Conservation (phyloP, 768 basidiomycete species). For the Jaapia argillacea region DNA sequence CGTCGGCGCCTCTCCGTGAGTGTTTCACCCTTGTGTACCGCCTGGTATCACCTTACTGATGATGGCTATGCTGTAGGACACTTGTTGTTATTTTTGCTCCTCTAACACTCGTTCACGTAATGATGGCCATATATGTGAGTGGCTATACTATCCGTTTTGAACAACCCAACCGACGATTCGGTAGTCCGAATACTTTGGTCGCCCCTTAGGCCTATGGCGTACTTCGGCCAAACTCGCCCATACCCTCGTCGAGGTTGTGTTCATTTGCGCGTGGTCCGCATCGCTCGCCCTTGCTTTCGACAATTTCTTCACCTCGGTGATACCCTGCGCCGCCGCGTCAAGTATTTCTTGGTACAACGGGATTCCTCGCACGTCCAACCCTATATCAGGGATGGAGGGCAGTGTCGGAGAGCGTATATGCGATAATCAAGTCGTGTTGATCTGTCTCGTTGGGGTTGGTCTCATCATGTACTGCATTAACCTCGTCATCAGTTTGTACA, state of each 20-base stretch:
- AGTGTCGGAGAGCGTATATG: constrained; percentile 53
- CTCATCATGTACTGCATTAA: constrained; percentile 77
- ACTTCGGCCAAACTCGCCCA: constrained; percentile 82
- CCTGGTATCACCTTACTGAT: neutral
- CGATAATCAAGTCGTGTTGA: constrained; percentile 65
- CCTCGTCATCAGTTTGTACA: constrained; percentile 74
- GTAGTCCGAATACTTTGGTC: constrained; percentile 88
- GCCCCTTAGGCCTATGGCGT: constrained; percentile 86
- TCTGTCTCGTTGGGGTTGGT: constrained; percentile 68
- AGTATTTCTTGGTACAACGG: constrained; percentile 67
- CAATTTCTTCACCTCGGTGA: constrained; percentile 82
- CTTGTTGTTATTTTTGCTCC: constrained; percentile 83
- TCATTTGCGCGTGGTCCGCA: constrained; percentile 92
- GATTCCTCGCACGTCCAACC: constrained; percentile 36
- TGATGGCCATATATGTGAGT: constrained; percentile 77
- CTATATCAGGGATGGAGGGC: constrained; percentile 32
- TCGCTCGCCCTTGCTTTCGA: constrained; percentile 83
- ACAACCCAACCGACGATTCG: constrained; percentile 10
- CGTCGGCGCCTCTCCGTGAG: constrained; percentile 76
- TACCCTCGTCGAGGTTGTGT: constrained; percentile 80
- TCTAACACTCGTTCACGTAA: constrained; percentile 74
- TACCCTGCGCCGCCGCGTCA: constrained; percentile 60
- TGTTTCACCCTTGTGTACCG: constrained; percentile 8
- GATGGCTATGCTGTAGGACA: constrained; percentile 36
- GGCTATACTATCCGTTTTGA: constrained; percentile 2